phyloP scores from a whole-genome alignment of 768 basidiomycete genomes.

The Mycena crocata region DNA sequence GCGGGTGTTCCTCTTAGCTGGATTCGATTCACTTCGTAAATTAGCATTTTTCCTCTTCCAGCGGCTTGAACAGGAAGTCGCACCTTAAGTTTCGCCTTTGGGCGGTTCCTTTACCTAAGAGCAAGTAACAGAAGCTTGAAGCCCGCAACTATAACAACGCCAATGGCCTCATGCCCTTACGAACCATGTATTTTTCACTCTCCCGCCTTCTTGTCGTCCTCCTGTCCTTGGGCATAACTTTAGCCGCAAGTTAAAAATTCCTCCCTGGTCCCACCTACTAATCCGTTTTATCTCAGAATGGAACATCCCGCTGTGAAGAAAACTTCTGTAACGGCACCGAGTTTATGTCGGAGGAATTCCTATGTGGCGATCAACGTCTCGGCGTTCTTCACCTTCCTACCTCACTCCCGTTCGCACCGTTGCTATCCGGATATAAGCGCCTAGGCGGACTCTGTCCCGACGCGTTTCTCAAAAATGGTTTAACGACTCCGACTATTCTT shows the following conservation, averaged over 20 bases:
- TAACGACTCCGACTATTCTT: not conserved
- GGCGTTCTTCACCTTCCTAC: slow-evolving; percentile 11
- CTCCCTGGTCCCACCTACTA: not conserved
- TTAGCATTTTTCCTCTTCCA: not conserved
- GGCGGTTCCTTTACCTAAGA: not conserved
- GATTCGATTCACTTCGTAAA: not conserved
- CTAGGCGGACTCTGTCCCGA: slow-evolving; percentile 19
- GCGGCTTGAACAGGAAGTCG: not conserved
- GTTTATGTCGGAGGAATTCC: not conserved
- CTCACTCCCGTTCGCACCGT: not conserved
- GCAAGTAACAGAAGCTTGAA: not conserved
- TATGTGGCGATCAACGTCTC: slow-evolving; percentile 22
- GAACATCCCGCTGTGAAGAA: not conserved
- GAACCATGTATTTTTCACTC: slow-evolving; percentile 3
- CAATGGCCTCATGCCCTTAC: not conserved
- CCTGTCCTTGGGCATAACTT: not conserved
- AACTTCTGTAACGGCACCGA: slow-evolving; percentile 18
- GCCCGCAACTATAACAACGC: not conserved
- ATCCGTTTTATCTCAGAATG: not conserved
- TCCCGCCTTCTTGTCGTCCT: not conserved
- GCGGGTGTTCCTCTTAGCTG: slow-evolving; percentile 11
- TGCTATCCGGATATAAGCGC: slow-evolving; percentile 15
- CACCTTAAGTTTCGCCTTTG: not conserved
- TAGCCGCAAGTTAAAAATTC: not conserved
- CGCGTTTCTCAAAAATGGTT: slow-evolving; percentile 24